Conservation (phyloP, 108 stramenopile species). For the Skeletonema grethae region DNA sequence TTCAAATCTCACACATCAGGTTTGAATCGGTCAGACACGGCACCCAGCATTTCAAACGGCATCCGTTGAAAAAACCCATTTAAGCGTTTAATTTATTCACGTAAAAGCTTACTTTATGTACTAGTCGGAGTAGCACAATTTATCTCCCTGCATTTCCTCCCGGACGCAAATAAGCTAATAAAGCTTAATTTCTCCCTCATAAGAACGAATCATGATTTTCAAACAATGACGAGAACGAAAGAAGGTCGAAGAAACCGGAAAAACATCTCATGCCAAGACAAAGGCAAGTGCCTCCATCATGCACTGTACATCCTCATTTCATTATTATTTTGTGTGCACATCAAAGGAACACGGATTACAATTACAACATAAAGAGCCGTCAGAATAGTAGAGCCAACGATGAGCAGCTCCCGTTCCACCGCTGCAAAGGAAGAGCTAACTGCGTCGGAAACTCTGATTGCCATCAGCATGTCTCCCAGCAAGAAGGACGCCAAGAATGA, state of each 20-base stretch:
- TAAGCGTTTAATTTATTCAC: neutral
- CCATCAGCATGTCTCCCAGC: neutral
- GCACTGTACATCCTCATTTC: no score
- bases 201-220: neutral
- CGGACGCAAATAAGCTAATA: neutral
- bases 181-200: neutral
- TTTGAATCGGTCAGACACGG: no score
- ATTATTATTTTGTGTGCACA: neutral
- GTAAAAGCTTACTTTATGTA: no score
- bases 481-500: neutral
- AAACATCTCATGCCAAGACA: neutral
- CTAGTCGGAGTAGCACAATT: no score
- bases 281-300: no score
- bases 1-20: no score
- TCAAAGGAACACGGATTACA: neutral
- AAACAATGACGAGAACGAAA: neutral
- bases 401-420: constrained; percentile 6
- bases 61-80: neutral
- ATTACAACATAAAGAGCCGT: neutral
- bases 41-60: neutral
- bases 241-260: neutral
- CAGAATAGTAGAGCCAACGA: neutral
- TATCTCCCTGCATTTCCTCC: no score
- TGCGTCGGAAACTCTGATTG: constrained; percentile 2
- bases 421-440: neutral